These are phyloP conservation scores for Strigomonas culicis DNA, from an alignment of 208 protist genomes.

Conservation along the genomic window DNA sequence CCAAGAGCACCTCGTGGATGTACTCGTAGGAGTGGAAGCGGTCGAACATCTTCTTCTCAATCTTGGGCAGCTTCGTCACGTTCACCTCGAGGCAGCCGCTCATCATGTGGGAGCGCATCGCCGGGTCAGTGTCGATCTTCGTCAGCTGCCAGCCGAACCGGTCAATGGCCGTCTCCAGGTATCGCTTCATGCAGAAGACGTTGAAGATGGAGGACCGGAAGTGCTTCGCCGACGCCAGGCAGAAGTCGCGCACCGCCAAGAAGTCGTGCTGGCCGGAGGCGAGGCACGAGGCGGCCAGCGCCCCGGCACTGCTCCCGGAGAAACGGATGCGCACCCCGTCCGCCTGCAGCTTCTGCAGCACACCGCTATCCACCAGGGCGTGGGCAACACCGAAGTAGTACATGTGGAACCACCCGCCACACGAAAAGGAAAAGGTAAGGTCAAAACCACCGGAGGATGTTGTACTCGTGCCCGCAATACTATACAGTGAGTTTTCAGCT, in stretches of 20 bases:
- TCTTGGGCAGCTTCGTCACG: constrained; percentile 57
- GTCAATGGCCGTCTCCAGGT: constrained; percentile 37
- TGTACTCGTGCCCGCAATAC: too few species aligned
- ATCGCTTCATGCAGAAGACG: constrained; percentile 38
- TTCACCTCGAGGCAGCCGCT: constrained; percentile 65
- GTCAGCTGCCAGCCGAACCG: constrained; percentile 36
- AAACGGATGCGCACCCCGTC: constrained; percentile 68
- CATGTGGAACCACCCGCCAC: constrained; percentile 75
- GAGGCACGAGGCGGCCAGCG: constrained; percentile 42
- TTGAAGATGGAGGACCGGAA: constrained; percentile 44
- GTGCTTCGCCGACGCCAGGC: constrained; percentile 28
- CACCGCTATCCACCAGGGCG: constrained; percentile 59
- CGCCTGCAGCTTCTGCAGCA: constrained; percentile 36
- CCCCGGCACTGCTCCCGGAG: constrained; percentile 49
- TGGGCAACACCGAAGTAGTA: constrained; percentile 77
- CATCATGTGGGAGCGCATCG: constrained; percentile 21
- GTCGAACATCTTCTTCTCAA: constrained; percentile 32
- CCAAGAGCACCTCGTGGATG: constrained; percentile 47
- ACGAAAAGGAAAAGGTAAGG: constrained; percentile 70
- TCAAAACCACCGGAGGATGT: constrained; percentile 21
- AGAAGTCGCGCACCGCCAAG: constrained; percentile 34
- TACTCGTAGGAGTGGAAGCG: constrained; percentile 43
- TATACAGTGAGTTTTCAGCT: too few species aligned
- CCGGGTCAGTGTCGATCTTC: constrained; percentile 31
- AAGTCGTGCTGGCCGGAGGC: constrained; percentile 43